Conservation (phyloP, 345 rosid species). For the Boechera stricta region DNA sequence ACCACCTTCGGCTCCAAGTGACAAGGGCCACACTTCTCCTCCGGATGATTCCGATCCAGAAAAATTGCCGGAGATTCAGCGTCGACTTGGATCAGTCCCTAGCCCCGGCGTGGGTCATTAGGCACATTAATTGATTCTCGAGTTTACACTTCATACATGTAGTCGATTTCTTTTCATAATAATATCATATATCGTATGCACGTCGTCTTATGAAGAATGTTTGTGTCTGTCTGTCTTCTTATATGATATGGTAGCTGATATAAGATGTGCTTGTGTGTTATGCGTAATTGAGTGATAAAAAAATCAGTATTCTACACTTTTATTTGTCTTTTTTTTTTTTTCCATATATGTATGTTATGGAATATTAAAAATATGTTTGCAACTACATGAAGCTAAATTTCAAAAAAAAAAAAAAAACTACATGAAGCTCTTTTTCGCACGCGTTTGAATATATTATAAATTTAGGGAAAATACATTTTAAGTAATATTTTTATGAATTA, state of each 20-base stretch:
- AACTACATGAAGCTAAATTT: not conserved
- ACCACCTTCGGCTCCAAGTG: constrained; percentile 49
- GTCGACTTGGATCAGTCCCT: constrained; percentile 51
- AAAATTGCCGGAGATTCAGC: constrained; percentile 36
- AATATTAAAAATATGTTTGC: constrained; percentile 7
- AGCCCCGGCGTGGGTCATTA: constrained; percentile 64
- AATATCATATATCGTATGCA: not conserved
- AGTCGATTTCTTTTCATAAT: not conserved
- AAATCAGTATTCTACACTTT: constrained; percentile 12
- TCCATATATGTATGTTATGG: not conserved
- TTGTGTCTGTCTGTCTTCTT: constrained; percentile 27
- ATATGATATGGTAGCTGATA: not conserved
- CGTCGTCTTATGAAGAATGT: constrained; percentile 12
- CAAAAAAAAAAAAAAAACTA: too few relatives aligned
- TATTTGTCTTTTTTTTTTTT: not conserved
- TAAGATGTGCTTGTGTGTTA: constrained; percentile 19
- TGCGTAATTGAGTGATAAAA: constrained; percentile 27
- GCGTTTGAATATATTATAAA: not conserved
- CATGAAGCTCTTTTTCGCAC: not conserved
- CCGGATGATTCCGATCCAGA: constrained; percentile 29
- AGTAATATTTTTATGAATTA: not conserved
- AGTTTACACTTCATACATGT: constrained; percentile 11
- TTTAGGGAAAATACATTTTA: not conserved
- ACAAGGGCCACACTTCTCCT: constrained; percentile 46
- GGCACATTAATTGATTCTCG: constrained; percentile 6